Conservation (phyloP, 371 early-diverging fungal genomes). For the Mucor velutinosus region DNA sequence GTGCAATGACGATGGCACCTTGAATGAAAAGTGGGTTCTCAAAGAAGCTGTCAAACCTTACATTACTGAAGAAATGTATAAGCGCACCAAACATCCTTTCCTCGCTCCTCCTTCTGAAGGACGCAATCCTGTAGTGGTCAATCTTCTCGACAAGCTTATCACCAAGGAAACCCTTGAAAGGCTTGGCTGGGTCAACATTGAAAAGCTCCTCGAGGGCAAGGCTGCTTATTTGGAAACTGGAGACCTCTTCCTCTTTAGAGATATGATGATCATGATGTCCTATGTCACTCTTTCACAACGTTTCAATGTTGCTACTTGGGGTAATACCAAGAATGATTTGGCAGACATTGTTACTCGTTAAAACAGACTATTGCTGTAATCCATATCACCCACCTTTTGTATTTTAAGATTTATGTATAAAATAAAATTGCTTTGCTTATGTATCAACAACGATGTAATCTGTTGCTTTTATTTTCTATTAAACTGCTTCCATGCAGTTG, state of each 20-base stretch:
- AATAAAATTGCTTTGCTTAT: background rate
- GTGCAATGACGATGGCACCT: conserved; percentile 8
- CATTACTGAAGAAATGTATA: conserved; percentile 27
- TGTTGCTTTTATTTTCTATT: background rate
- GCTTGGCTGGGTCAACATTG: conserved; percentile 20
- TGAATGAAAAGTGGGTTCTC: conserved; percentile 32
- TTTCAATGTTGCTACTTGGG: conserved; percentile 17
- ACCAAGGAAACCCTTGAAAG: conserved; percentile 14
- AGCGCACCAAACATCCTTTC: conserved; percentile 26
- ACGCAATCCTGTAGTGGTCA: background rate
- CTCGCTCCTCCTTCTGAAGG: conserved; percentile 22
- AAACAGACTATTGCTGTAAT: background rate
- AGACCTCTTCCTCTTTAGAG: background rate
- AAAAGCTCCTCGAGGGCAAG: background rate
- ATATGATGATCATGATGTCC: conserved; percentile 22
- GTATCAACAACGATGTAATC: background rate
- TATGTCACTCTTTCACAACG: conserved; percentile 15
- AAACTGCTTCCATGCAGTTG: background rate
- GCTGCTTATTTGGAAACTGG: conserved; percentile 1
- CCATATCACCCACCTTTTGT: background rate
- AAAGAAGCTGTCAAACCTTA: conserved; percentile 28
- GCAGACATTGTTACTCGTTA: background rate
- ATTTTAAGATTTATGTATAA: background rate
- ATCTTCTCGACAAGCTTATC: conserved; percentile 9
- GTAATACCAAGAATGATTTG: background rate